Conservation (phyloP, 345 rosid species). For the Salix exigua region DNA sequence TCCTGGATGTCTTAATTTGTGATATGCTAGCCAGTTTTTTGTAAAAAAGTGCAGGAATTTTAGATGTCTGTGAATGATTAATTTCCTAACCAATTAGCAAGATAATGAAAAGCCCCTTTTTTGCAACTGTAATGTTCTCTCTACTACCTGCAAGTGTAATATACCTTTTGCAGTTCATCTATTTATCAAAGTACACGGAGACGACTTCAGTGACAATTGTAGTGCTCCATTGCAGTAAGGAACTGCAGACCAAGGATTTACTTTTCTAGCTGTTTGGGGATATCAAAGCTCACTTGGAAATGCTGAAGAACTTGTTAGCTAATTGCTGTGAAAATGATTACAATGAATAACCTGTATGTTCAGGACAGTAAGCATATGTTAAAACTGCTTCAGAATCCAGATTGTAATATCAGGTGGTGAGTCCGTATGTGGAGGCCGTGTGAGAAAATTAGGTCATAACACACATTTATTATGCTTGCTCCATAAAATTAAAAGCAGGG, state of each 20-base stretch:
- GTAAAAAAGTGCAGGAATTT: background rate
- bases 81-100: background rate
- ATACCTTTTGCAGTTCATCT: background rate
- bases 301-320: background rate
- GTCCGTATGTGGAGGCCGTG: no score
- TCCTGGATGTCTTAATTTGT: slow-evolving; percentile 16
- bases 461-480: no score
- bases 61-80: background rate
- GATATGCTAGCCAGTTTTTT: background rate
- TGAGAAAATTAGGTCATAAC: no score
- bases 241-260: background rate
- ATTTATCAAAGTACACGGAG: background rate
- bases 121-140: background rate
- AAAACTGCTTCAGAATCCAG: no score
- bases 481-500: no score
- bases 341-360: no score
- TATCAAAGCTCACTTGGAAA: background rate
- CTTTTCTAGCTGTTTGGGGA: background rate
- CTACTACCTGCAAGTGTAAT: background rate
- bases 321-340: background rate
- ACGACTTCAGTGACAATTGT: background rate
- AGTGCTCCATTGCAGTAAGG: background rate
- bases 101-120: slow-evolving; percentile 1
- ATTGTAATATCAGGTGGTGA: no score
- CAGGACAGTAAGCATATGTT: no score